These are phyloP conservation scores for Coemansia sp. DNA, from an alignment of 192 early-diverging fungal genomes.

Conservation along the genomic window DNA sequence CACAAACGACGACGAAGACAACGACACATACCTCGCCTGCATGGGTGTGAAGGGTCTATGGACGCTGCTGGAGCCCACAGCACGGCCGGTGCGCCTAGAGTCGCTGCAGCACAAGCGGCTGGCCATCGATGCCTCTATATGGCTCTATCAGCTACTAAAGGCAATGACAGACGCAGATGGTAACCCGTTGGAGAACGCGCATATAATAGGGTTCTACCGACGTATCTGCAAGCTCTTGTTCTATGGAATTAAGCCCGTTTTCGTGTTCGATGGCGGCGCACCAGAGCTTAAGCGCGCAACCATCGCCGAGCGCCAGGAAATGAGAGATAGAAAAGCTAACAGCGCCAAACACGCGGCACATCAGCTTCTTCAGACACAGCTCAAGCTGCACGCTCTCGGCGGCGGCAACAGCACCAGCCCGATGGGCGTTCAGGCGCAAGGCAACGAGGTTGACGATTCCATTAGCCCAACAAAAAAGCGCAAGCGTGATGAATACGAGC, in stretches of 20 bases:
- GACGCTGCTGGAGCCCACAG: conserved; percentile 77
- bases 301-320: conserved; percentile 34
- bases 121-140: conserved; percentile 95
- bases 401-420: conserved; percentile 7
- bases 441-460: background rate
- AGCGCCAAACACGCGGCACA: conserved; percentile 75
- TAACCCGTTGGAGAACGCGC: conserved; percentile 75
- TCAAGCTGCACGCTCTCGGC: conserved; percentile 68
- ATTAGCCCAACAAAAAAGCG: conserved; percentile 46
- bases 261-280: conserved; percentile 95
- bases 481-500: conserved; percentile 56
- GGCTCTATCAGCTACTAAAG: conserved; percentile 96
- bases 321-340: conserved; percentile 33
- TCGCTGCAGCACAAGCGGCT: conserved; percentile 70
- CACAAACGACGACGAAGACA: background rate
- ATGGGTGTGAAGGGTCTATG: conserved; percentile 98
- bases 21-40: conserved; percentile 1
- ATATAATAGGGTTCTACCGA: conserved; percentile 90
- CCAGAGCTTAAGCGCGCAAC: conserved; percentile 80
- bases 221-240: conserved; percentile 93
- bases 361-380: conserved; percentile 76
- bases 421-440: background rate
- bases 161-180: conserved; percentile 92
- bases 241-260: conserved; percentile 87
- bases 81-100: conserved; percentile 78